Evolutionary conservation across 495 filamentous ascomycete genomes (phyloP).

Genomic region (Neurospora cerealis): DNA sequence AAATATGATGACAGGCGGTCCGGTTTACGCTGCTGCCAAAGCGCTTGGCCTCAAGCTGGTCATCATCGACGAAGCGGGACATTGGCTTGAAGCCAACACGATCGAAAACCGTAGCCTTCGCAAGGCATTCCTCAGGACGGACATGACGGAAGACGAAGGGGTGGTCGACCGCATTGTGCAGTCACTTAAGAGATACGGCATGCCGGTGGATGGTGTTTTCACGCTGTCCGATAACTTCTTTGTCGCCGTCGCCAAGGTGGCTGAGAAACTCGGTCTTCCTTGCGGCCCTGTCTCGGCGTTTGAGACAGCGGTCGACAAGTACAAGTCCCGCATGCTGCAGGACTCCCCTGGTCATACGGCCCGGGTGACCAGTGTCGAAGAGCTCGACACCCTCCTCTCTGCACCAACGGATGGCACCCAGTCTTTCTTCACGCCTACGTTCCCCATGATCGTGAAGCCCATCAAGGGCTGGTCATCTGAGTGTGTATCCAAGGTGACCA

Average conservation of each 20-base stretch:
- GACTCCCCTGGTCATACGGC: conserved; percentile 17
- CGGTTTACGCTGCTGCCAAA: conserved; percentile 26
- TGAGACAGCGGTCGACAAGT: conserved; percentile 34
- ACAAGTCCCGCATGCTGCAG: conserved; percentile 28
- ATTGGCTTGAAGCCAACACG: conserved; percentile 33
- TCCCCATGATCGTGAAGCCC: conserved; percentile 22
- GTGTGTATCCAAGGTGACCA: conserved; percentile 19
- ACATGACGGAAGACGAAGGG: conserved; percentile 23
- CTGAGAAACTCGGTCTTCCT: conserved; percentile 23
- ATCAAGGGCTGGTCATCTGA: conserved; percentile 25
- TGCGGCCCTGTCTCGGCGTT: conserved; percentile 24
- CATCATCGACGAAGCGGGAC: conserved; percentile 35
- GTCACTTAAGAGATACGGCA: conserved; percentile 20
- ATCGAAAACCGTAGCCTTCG: conserved; percentile 24
- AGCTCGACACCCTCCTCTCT: conserved; percentile 11
- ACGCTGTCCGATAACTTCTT: conserved; percentile 32
- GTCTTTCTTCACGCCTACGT: conserved; percentile 7
- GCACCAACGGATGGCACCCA: neutral
- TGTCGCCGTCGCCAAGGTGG: conserved; percentile 24
- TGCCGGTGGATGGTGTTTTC: conserved; percentile 28
- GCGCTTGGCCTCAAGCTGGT: conserved; percentile 36
- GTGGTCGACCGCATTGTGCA: conserved; percentile 24
- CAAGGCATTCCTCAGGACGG: conserved; percentile 23
- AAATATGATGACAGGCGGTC: conserved; percentile 25
- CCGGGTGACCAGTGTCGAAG: conserved; percentile 7